Evolutionary conservation across 2,329 filamentous ascomycete species (phyloP).

Genomic region (Fusarium zealandicum): DNA sequence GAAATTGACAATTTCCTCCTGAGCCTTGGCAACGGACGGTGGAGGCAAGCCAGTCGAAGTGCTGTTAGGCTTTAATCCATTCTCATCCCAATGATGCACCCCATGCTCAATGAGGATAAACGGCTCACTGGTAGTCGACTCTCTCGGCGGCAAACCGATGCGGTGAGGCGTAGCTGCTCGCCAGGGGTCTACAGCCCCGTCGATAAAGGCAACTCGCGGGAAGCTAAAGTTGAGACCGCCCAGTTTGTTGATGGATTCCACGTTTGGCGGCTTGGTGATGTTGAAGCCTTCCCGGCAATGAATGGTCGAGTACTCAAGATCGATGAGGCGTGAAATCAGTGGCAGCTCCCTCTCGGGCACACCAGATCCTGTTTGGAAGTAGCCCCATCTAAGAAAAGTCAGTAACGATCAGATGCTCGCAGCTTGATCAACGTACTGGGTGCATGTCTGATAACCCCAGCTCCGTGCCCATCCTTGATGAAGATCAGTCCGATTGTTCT

Average conservation of each 20-base stretch:
- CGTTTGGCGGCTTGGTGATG: conserved; percentile 68
- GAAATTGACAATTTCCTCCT: conserved; percentile 65
- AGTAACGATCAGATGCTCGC: not conserved
- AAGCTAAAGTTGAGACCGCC: conserved; percentile 78
- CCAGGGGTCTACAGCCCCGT: conserved; percentile 84
- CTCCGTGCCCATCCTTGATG: conserved; percentile 43
- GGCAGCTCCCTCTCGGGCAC: conserved; percentile 70
- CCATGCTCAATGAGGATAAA: conserved; percentile 76
- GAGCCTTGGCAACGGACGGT: conserved; percentile 62
- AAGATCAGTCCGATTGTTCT: conserved; percentile 32
- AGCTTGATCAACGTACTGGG: conserved; percentile 50
- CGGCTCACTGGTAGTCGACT: conserved; percentile 70
- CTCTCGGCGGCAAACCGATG: conserved; percentile 62
- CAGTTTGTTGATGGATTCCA: conserved; percentile 75
- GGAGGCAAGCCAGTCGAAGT: conserved; percentile 71
- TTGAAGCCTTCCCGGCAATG: conserved; percentile 75
- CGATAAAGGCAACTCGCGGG: conserved; percentile 76
- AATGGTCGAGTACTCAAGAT: conserved; percentile 66
- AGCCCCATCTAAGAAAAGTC: conserved; percentile 70
- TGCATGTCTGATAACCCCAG: conserved; percentile 64
- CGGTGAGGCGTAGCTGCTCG: conserved; percentile 75
- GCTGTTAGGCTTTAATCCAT: conserved; percentile 61
- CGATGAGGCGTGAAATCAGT: conserved; percentile 74
- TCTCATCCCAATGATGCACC: conserved; percentile 85
- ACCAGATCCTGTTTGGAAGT: conserved; percentile 75